Evolutionary conservation across 805 yeast species (phyloP).

Genomic region (Dipodascopsis uninucleata): DNA sequence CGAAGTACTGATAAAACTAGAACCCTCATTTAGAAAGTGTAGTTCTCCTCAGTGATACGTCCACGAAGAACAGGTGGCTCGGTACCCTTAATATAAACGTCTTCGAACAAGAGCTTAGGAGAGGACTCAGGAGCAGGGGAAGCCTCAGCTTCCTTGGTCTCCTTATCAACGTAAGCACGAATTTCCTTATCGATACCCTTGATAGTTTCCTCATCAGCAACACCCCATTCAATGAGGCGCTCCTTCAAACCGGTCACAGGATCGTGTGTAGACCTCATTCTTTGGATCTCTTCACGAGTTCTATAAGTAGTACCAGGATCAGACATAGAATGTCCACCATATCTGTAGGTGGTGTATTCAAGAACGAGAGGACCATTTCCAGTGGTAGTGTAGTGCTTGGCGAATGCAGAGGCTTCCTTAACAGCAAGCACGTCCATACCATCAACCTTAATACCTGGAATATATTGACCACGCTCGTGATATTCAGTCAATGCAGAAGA

Average conservation of each 20-base stretch:
- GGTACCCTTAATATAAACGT: constrained; percentile 91
- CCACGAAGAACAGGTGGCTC: constrained; percentile 94
- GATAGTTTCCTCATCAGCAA: constrained; percentile 93
- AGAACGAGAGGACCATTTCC: constrained; percentile 96
- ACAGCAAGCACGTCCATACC: constrained; percentile 98
- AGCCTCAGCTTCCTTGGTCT: constrained; percentile 88
- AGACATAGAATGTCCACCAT: constrained; percentile 99
- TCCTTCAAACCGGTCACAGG: constrained; percentile 95
- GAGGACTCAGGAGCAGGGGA: constrained; percentile 94
- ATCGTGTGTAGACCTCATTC: constrained; percentile 98
- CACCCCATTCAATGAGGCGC: constrained; percentile 71
- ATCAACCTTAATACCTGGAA: constrained; percentile 96
- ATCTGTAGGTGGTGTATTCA: constrained; percentile 98
- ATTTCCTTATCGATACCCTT: constrained; percentile 94
- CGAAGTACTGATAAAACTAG: constrained; percentile 2
- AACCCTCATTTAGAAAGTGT: constrained; percentile 66
- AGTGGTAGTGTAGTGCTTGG: constrained; percentile 89
- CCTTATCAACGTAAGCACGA: constrained; percentile 91
- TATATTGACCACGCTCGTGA: constrained; percentile 98
- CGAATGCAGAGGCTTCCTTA: constrained; percentile 93
- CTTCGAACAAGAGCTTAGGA: constrained; percentile 92
- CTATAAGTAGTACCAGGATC: constrained; percentile 99
- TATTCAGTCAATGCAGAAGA: constrained; percentile 95
- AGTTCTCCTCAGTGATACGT: constrained; percentile 92
- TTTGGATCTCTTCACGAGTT: constrained; percentile 99